phyloP scores from a whole-genome alignment of 768 basidiomycete species.

The Suillus subalutaceus region DNA sequence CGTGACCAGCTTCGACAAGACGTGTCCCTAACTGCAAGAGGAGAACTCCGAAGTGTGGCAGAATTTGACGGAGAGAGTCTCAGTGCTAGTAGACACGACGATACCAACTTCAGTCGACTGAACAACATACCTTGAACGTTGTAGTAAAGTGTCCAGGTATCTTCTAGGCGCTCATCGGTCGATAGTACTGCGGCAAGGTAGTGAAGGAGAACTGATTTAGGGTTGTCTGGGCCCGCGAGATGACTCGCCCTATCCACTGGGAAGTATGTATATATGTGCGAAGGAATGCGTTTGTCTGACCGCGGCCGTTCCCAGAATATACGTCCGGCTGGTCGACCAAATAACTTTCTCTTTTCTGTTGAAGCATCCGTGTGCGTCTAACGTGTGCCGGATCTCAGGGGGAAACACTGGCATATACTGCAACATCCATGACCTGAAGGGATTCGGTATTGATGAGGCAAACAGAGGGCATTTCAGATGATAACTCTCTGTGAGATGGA shows the following conservation, averaged over 20 bases:
- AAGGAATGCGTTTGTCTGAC: conserved; percentile 16
- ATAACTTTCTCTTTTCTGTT: conserved; percentile 21
- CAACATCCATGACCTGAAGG: conserved; percentile 43
- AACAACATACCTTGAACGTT: conserved; percentile 55
- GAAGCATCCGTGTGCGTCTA: conserved; percentile 28
- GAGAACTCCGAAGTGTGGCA: conserved; percentile 43
- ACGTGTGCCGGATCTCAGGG: conserved; percentile 41
- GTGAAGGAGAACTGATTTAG: background rate
- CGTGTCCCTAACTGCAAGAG: conserved; percentile 39
- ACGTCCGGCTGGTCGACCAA: conserved; percentile 24
- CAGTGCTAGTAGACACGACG: conserved; percentile 50
- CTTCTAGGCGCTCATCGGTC: conserved; percentile 23
- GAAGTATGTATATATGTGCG: background rate
- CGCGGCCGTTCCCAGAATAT: conserved; percentile 21
- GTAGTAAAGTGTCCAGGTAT: conserved; percentile 52
- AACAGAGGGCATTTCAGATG: background rate
- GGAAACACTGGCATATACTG: conserved; percentile 50
- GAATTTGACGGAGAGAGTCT: conserved; percentile 42
- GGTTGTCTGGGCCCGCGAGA: background rate
- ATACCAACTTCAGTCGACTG: too few relatives aligned
- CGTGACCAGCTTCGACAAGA: too few relatives aligned
- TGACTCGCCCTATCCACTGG: background rate
- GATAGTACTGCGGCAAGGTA: conserved; percentile 1
- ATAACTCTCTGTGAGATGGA: conserved; percentile 23
- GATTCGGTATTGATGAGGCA: conserved; percentile 13